phyloP scores from a whole-genome alignment of 768 basidiomycete species.

The Xanthoconium purpureum region DNA sequence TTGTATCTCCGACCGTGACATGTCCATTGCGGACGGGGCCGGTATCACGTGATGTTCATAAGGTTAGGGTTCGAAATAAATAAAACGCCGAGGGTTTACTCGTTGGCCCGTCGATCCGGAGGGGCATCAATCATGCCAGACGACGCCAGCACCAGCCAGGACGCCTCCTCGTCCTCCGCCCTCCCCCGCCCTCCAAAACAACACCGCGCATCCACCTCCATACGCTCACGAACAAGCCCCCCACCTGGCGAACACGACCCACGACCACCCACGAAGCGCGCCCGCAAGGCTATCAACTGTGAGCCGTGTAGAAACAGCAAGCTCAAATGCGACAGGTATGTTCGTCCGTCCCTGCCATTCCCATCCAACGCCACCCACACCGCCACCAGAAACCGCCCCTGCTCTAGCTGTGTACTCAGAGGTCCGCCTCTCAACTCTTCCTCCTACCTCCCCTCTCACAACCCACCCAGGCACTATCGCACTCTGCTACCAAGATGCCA shows the following conservation, averaged over 20 bases:
- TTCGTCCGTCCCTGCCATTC: neutral
- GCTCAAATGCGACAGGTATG: constrained; percentile 84
- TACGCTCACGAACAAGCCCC: constrained; percentile 45
- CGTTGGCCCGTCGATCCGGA: constrained; percentile 27
- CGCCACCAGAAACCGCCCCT: constrained; percentile 69
- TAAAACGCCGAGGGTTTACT: constrained; percentile 5
- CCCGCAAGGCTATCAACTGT: constrained; percentile 85
- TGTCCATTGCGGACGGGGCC: constrained; percentile 8
- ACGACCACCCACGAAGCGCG: constrained; percentile 74
- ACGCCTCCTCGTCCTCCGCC: constrained; percentile 15
- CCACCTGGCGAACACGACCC: constrained; percentile 57
- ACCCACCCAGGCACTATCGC: constrained; percentile 64
- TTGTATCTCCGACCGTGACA: neutral
- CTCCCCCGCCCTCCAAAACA: constrained; percentile 16
- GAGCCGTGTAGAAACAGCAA: constrained; percentile 86
- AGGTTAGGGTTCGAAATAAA: constrained; percentile 30
- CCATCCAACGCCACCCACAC: neutral
- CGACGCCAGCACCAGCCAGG: constrained; percentile 19
- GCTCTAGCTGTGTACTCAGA: constrained; percentile 81
- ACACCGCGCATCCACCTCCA: constrained; percentile 27
- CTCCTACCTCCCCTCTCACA: constrained; percentile 9
- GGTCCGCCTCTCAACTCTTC: constrained; percentile 42
- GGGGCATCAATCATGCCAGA: constrained; percentile 30
- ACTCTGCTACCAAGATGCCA: constrained; percentile 74
- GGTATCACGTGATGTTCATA: constrained; percentile 18